phyloP scores from a whole-genome alignment of 129 eudicot species.

The Chrysanthemum makinoi region DNA sequence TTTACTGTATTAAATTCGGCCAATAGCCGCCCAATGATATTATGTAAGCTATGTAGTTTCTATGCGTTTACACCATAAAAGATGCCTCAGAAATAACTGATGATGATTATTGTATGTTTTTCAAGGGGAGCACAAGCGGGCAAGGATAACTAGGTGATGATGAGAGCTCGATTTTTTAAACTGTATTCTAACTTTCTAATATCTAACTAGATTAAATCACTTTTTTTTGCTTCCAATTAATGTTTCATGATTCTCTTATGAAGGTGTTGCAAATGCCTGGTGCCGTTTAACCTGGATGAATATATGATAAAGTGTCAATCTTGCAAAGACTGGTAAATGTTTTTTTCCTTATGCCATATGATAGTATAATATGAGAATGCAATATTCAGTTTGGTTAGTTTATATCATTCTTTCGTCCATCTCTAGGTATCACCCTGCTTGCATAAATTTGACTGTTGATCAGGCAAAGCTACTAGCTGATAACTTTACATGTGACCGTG shows the following conservation, averaged over 20 bases:
- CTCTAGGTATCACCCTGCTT: constrained; percentile 74
- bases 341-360: neutral
- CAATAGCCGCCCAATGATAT: no score
- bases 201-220: neutral
- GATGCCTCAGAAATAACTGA: no score
- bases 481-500: constrained; percentile 52
- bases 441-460: constrained; percentile 54
- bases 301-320: constrained; percentile 58
- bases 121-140: no score
- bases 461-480: constrained; percentile 54
- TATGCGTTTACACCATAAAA: no score
- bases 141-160: no score
- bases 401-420: neutral
- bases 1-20: no score
- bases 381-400: neutral
- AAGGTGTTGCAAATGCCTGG: constrained; percentile 69
- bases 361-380: neutral
- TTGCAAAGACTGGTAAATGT: constrained; percentile 65
- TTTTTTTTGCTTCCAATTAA: neutral
- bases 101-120: no score
- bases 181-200: no score
- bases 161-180: no score
- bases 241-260: constrained; percentile 18
- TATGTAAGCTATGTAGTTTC: no score
- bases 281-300: constrained; percentile 69